A percentile compares a stretch with the other conserved stretches of the same genome.
Conservation (phyloP, 345 rosid species). For the Syzygium oleosum region DNA sequence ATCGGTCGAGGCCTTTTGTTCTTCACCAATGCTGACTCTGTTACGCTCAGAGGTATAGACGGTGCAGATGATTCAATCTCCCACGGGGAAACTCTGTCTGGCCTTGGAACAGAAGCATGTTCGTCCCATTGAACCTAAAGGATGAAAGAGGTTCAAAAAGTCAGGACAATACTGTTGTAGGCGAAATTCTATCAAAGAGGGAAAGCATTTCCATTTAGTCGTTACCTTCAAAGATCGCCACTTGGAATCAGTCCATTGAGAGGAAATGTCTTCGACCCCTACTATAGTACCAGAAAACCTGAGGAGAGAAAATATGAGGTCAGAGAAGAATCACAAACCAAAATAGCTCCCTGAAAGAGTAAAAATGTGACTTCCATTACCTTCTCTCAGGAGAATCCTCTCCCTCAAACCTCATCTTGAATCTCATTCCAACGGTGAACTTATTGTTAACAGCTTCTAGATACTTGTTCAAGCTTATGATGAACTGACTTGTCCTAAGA, state of each 20-base stretch:
- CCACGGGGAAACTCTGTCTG: constrained; percentile 94
- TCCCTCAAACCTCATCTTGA: constrained; percentile 89
- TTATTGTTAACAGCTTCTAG: constrained; percentile 50
- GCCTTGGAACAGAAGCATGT: constrained; percentile 67
- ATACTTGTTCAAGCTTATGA: constrained; percentile 70
- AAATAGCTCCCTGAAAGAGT: not conserved
- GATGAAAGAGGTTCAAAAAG: not conserved
- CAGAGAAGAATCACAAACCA: not conserved
- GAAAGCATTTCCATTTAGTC: not conserved
- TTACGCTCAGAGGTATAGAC: constrained; percentile 28
- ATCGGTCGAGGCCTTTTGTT: constrained; percentile 67
- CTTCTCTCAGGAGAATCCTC: constrained; percentile 88
- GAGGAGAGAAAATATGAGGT: not conserved
- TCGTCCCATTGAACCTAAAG: constrained; percentile 94
- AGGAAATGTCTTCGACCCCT: constrained; percentile 72
- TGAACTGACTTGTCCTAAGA: constrained; percentile 80
- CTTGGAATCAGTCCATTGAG: constrained; percentile 66
- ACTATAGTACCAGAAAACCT: constrained; percentile 89
- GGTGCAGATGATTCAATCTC: constrained; percentile 66
- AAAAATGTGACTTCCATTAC: constrained; percentile 18
- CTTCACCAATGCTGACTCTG: constrained; percentile 36
- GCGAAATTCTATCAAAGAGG: not conserved
- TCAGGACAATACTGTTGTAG: not conserved
- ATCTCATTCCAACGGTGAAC: constrained; percentile 72
- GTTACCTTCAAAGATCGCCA: constrained; percentile 78